Conservation (phyloP, 768 basidiomycete species). For the Infundibulicybe gibba region DNA sequence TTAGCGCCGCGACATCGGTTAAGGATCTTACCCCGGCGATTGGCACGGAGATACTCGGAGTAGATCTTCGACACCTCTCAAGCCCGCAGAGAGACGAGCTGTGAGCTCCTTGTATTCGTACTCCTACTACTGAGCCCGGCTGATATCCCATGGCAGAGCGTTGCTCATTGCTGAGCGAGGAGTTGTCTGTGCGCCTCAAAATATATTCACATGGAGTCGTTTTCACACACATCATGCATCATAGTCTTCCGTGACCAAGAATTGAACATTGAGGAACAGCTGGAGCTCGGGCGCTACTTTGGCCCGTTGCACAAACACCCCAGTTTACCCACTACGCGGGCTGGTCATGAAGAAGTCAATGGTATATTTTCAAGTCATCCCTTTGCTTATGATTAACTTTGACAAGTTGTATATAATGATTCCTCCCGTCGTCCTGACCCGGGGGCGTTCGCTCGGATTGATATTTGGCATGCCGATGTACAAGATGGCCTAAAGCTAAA, state of each 20-base stretch:
- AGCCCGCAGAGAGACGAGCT: slow-evolving; percentile 75
- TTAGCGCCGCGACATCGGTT: slow-evolving; percentile 66
- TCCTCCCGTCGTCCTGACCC: slow-evolving; percentile 60
- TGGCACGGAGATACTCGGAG: slow-evolving; percentile 72
- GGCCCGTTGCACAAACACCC: slow-evolving; percentile 83
- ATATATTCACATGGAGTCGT: background rate
- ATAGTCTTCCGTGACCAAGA: slow-evolving; percentile 77
- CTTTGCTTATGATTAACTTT: background rate
- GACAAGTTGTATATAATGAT: slow-evolving; percentile 68
- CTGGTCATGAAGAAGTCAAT: slow-evolving; percentile 75
- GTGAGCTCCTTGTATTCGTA: slow-evolving; percentile 30
- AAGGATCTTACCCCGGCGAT: slow-evolving; percentile 67
- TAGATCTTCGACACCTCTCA: slow-evolving; percentile 70
- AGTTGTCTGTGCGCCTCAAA: slow-evolving; percentile 56
- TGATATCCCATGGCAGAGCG: slow-evolving; percentile 37
- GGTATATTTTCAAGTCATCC: slow-evolving; percentile 29
- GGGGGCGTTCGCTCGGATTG: slow-evolving; percentile 64
- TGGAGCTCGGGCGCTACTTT: slow-evolving; percentile 68
- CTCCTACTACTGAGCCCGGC: slow-evolving; percentile 1
- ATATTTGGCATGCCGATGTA: slow-evolving; percentile 83
- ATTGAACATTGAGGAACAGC: slow-evolving; percentile 61
- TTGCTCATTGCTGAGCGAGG: slow-evolving; percentile 73
- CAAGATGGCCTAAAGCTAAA: too few species aligned
- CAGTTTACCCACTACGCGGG: slow-evolving; percentile 72
- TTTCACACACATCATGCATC: background rate